Evolutionary conservation across 805 yeast genomes (phyloP), one percentile per base, ranked within the genome.

Genomic region (Wickerhamomyces strasburgensis): DNA sequence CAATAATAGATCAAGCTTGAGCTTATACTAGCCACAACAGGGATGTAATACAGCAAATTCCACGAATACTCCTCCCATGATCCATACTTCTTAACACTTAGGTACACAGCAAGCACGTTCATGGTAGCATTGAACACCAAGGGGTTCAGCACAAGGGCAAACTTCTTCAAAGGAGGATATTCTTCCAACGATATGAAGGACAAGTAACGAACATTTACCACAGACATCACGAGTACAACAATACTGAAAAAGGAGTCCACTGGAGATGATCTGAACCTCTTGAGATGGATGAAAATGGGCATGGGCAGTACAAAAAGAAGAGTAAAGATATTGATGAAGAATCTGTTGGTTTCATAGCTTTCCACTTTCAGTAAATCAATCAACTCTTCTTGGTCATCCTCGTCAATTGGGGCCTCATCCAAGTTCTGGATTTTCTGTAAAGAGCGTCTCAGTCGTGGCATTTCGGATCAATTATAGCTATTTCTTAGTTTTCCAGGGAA

Each of bases 321-420:
- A 6, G 49, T 42, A 40, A 46, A 42, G 1, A 33, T 15, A 29
- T 44, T 48, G 37, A 48, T 44, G 38, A 38, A 48, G 15, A 29
- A 16, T 11, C 24, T 30, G 31, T 48, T 47, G 6, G 40, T 29
- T 8, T 33, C 23, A 14, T 25, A 6, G 31, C 42, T 47, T 7
- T 44, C 40, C 4, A 41, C 28, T 9, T 39, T 42, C 7, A 48
- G 25, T 5, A 48, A 32, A 11, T 42, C 40, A n/a, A 48, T 34
- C 19, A 46, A 31, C 21, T 48, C 53, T n/a, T 33, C 43, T 31
- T 48, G 52, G 6, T 48, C 52, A n/a, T 33, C 47, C 9, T 39
- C 41, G 23, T 43, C 47, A 15, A 47, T 38, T 13, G 44, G 48
- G 3, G 46, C 38, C 6, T 25, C 37, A 18, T 41, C 42, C 28